Conservation (phyloP, 2,329 filamentous ascomycete species). For the Fusarium goolgardi region DNA sequence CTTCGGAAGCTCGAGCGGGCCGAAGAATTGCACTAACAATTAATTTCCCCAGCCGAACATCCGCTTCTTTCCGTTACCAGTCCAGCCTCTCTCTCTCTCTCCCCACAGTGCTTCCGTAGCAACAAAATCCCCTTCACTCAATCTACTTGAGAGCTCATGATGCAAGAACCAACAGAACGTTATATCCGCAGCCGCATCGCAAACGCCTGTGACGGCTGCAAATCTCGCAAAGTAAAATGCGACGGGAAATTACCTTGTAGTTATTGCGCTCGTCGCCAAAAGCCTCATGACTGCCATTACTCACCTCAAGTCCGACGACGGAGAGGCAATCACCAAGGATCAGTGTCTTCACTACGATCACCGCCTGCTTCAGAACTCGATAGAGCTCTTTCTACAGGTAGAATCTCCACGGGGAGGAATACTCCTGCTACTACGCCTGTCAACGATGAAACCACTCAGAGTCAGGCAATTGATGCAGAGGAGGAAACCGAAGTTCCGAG, state of each 20-base stretch:
- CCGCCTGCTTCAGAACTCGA: slow-evolving; percentile 40
- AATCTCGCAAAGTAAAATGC: slow-evolving; percentile 67
- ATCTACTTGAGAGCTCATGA: too few species aligned
- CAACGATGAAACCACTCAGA: slow-evolving; percentile 1
- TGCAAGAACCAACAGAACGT: slow-evolving; percentile 41
- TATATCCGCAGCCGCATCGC: slow-evolving; percentile 59
- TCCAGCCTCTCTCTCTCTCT: not conserved
- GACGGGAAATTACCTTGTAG: slow-evolving; percentile 65
- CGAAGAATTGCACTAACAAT: slow-evolving; percentile 39
- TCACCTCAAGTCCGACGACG: slow-evolving; percentile 57
- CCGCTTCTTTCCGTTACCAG: slow-evolving; percentile 31
- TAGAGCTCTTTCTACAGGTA: slow-evolving; percentile 12
- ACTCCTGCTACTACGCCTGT: slow-evolving; percentile 14
- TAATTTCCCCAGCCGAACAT: slow-evolving; percentile 23
- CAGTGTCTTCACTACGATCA: slow-evolving; percentile 26
- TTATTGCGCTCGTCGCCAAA: slow-evolving; percentile 60
- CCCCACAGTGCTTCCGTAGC: slow-evolving; percentile 41
- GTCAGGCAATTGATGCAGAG: slow-evolving; percentile 48
- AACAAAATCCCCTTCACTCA: slow-evolving; percentile 22
- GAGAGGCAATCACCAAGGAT: slow-evolving; percentile 41
- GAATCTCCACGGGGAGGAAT: not conserved
- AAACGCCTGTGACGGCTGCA: slow-evolving; percentile 67
- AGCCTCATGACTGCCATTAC: slow-evolving; percentile 60
- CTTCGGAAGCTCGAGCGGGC: slow-evolving; percentile 24
- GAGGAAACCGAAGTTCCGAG: slow-evolving; percentile 67